A percentile compares a stretch with the other conserved stretches of the same genome.
phyloP scores from a whole-genome alignment of 257 asterid genomes.

The Verbena officinalis region DNA sequence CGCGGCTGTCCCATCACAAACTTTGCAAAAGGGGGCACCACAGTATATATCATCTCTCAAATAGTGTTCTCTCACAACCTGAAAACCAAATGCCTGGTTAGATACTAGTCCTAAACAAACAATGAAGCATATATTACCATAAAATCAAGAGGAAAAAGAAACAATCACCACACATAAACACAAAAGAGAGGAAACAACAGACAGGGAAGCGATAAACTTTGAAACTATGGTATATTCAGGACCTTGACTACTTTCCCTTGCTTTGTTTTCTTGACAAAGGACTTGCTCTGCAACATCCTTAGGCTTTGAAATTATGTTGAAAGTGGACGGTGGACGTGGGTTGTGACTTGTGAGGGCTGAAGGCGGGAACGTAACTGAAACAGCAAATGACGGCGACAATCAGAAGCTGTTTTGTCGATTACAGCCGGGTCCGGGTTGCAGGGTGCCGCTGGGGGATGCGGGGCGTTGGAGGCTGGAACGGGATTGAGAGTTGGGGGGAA shows the following conservation, averaged over 20 bases:
- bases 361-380: no score
- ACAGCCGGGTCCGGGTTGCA: no score
- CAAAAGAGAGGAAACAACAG: background rate
- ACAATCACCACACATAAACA: background rate
- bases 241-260: slow-evolving; percentile 88
- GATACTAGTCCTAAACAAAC: slow-evolving; percentile 24
- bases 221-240: slow-evolving; percentile 4
- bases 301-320: no score
- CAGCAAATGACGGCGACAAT: no score
- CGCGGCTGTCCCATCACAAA: slow-evolving; percentile 58
- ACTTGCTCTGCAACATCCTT: slow-evolving; percentile 76
- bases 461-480: no score
- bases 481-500: no score
- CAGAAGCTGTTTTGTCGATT: no score
- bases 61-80: slow-evolving; percentile 94
- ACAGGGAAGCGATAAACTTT: background rate
- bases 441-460: no score
- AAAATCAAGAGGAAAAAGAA: background rate
- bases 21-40: slow-evolving; percentile 84
- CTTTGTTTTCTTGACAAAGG: slow-evolving; percentile 76
- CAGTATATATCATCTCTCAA: slow-evolving; percentile 90
- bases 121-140: background rate
- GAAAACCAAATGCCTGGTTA: slow-evolving; percentile 22
- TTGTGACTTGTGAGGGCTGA: no score
- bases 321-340: no score